Percentiles rank a stretch among this genome's conserved stretches.
phyloP scores from a whole-genome alignment of 1,139 yeast species.

The Hemisphaericaspora lyxosophila region DNA sequence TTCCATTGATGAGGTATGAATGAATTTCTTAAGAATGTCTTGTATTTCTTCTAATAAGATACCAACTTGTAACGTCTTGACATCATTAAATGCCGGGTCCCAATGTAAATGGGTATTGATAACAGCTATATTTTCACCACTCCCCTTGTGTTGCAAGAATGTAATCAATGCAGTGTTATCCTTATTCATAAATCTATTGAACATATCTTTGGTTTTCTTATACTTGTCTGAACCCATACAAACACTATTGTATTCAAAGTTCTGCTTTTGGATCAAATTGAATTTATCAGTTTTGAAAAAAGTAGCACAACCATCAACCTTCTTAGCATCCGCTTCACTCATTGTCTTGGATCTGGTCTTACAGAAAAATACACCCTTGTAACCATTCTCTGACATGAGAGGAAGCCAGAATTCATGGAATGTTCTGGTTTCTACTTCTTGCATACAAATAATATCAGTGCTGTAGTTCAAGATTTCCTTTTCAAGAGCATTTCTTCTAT shows the following conservation, averaged over 20 bases:
- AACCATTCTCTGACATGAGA: conserved; percentile 68
- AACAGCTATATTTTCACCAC: conserved; percentile 71
- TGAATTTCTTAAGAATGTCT: conserved; percentile 51
- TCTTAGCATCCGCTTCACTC: conserved; percentile 77
- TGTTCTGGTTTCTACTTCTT: conserved; percentile 89
- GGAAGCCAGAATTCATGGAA: conserved; percentile 88
- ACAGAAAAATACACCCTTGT: conserved; percentile 77
- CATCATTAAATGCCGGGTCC: conserved; percentile 97
- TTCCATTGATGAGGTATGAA: conserved; percentile 46
- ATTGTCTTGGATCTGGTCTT: conserved; percentile 93
- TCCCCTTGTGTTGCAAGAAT: conserved; percentile 69
- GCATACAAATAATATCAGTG: conserved; percentile 84
- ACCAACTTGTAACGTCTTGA: conserved; percentile 93
- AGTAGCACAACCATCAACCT: conserved; percentile 97
- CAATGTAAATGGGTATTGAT: conserved; percentile 96
- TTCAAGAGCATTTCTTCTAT: conserved; percentile 71
- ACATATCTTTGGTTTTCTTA: conserved; percentile 90
- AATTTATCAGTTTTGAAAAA: conserved; percentile 74
- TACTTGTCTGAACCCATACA: conserved; percentile 88
- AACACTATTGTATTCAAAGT: conserved; percentile 82
- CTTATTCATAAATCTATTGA: conserved; percentile 93
- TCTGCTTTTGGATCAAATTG: conserved; percentile 66
- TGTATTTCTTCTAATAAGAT: conserved; percentile 87
- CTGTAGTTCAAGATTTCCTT: conserved; percentile 66
- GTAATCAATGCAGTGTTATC: conserved; percentile 87